Conservation (phyloP, 2,329 filamentous ascomycete species). For the Paraphoma chrysanthemicola region DNA sequence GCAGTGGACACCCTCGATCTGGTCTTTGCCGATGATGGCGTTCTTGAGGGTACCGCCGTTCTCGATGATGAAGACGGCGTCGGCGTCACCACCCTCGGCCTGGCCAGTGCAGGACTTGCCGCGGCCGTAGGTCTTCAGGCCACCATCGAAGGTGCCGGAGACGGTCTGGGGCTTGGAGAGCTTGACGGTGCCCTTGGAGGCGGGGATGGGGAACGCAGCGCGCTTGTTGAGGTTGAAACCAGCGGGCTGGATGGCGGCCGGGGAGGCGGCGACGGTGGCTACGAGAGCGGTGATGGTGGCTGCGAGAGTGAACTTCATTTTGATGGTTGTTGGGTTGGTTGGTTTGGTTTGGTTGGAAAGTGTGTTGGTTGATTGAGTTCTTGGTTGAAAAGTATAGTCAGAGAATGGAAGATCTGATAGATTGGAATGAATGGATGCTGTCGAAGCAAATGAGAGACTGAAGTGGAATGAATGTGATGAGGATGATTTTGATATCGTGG, state of each 20-base stretch:
- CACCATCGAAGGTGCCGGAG: constrained; percentile 40
- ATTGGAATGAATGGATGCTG: constrained; percentile 6
- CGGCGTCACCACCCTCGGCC: constrained; percentile 52
- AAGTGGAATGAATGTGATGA: constrained; percentile 20
- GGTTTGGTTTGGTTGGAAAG: background rate
- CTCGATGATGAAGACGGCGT: constrained; percentile 62
- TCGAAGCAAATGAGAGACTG: constrained; percentile 33
- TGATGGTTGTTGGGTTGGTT: constrained; percentile 18
- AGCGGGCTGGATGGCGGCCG: constrained; percentile 27
- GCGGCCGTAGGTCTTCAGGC: constrained; percentile 44
- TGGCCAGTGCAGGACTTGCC: constrained; percentile 51
- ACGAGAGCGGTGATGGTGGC: constrained; percentile 12
- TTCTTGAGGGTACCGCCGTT: constrained; percentile 61
- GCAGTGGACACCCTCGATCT: constrained; percentile 47
- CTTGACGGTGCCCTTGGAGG: constrained; percentile 42
- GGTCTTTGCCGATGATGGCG: constrained; percentile 61
- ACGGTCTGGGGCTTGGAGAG: constrained; percentile 30
- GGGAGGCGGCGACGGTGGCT: constrained; percentile 37
- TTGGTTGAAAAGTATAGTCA: constrained; percentile 21
- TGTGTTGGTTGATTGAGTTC: constrained; percentile 6
- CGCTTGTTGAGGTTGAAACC: constrained; percentile 39
- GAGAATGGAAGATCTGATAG: constrained; percentile 22
- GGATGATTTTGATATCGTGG: constrained; percentile 9
- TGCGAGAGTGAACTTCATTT: constrained; percentile 41
- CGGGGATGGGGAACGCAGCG: constrained; percentile 37